Percentiles rank a stretch among this genome's conserved stretches.
Evolutionary conservation across 768 basidiomycete genomes (phyloP).

Genomic region (Gelatoporia subvermispora): DNA sequence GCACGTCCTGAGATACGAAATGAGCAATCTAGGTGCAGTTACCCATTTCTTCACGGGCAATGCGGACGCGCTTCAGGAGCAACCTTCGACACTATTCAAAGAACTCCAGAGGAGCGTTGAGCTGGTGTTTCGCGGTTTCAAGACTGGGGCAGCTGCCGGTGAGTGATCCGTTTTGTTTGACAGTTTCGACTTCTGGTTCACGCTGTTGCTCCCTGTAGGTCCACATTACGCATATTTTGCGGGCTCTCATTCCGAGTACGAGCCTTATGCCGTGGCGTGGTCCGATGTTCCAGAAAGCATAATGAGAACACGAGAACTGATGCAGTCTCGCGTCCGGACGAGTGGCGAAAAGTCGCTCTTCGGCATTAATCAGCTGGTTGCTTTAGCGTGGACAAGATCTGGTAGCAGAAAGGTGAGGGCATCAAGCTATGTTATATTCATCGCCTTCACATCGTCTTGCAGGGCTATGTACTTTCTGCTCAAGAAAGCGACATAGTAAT

Average conservation of each 20-base stretch:
- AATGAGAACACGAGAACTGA: slow-evolving; percentile 1
- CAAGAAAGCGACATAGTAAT: not conserved
- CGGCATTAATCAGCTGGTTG: not conserved
- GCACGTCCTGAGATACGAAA: slow-evolving; percentile 1
- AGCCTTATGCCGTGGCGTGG: not conserved
- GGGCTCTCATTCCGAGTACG: not conserved
- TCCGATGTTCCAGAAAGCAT: slow-evolving; percentile 1
- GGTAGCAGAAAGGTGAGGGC: slow-evolving; percentile 9
- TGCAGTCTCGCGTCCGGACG: not conserved
- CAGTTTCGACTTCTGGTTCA: not conserved
- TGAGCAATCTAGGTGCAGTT: not conserved
- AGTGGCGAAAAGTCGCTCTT: not conserved
- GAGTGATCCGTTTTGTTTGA: not conserved
- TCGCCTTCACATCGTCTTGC: not conserved
- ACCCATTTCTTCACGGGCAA: slow-evolving; percentile 14
- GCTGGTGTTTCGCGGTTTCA: not conserved
- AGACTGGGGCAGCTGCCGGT: not conserved
- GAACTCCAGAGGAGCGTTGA: slow-evolving; percentile 9
- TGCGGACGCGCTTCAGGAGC: not conserved
- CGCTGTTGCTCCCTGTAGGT: slow-evolving; percentile 1
- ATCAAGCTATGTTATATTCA: not conserved
- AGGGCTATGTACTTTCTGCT: slow-evolving; percentile 8
- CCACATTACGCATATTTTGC: slow-evolving; percentile 1
- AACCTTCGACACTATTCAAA: slow-evolving; percentile 4
- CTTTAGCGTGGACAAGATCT: slow-evolving; percentile 7